These are phyloP conservation scores for Alternaria solani DNA, from an alignment of 2,329 filamentous ascomycete species.

Conservation along the genomic window DNA sequence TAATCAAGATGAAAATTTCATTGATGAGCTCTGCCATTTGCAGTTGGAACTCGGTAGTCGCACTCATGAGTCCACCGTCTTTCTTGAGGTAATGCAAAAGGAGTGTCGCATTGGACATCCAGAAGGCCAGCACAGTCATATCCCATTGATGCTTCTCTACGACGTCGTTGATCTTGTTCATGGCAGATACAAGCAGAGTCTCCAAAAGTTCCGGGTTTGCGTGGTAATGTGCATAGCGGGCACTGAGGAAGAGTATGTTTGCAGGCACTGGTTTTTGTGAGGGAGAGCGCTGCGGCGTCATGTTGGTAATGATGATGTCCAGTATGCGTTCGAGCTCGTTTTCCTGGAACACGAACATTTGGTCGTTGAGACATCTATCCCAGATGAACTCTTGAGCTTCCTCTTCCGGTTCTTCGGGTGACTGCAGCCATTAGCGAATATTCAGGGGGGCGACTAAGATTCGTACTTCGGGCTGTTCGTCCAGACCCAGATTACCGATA, in stretches of 20 bases:
- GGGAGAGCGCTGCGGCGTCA: slow-evolving; percentile 94
- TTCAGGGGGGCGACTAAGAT: slow-evolving; percentile 15
- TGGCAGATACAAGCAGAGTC: slow-evolving; percentile 81
- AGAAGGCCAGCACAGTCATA: slow-evolving; percentile 98
- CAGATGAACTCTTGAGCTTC: slow-evolving; percentile 96
- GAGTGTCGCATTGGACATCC: slow-evolving; percentile 96
- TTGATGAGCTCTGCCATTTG: slow-evolving; percentile 95
- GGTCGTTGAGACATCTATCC: slow-evolving; percentile 92
- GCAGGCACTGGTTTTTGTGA: slow-evolving; percentile 98
- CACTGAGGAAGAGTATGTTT: slow-evolving; percentile 95
- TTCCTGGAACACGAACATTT: slow-evolving; percentile 99
- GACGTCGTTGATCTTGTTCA: slow-evolving; percentile 95
- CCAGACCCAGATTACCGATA: slow-evolving; percentile 91
- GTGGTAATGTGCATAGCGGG: slow-evolving; percentile 96
- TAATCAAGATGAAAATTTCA: slow-evolving; percentile 97
- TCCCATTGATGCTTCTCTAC: slow-evolving; percentile 98
- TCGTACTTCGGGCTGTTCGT: slow-evolving; percentile 89
- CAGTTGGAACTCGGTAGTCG: slow-evolving; percentile 87
- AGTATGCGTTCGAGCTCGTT: slow-evolving; percentile 89
- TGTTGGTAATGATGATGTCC: slow-evolving; percentile 95
- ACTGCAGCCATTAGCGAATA: slow-evolving; percentile 37
- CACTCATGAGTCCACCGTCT: slow-evolving; percentile 79
- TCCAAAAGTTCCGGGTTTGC: slow-evolving; percentile 84
- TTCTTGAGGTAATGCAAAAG: slow-evolving; percentile 98
- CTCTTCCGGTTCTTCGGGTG: slow-evolving; percentile 79